A percentile compares a stretch with the other conserved stretches of the same genome.
Evolutionary conservation across 805 yeast genomes (phyloP).

Genomic region (Brettanomyces bruxellensis): DNA sequence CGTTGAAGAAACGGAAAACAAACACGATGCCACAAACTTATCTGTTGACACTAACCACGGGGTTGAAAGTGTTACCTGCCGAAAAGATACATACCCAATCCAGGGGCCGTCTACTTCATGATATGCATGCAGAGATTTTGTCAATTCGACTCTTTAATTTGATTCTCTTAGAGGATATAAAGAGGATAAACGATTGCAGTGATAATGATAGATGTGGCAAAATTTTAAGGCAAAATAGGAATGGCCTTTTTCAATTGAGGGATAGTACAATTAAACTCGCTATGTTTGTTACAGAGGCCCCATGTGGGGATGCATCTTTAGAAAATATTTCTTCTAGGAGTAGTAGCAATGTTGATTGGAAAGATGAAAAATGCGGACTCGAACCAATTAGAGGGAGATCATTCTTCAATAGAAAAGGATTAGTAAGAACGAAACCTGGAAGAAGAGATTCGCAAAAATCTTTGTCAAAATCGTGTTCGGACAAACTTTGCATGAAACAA

Average conservation of each 20-base stretch:
- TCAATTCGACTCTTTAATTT: slow-evolving; percentile 64
- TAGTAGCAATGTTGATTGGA: neutral
- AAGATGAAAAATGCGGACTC: neutral
- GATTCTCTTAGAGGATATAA: slow-evolving; percentile 42
- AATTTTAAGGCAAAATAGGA: neutral
- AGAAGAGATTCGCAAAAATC: slow-evolving; percentile 67
- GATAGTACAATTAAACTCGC: slow-evolving; percentile 34
- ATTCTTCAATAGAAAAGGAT: slow-evolving; percentile 45
- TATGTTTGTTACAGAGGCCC: slow-evolving; percentile 63
- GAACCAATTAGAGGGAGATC: slow-evolving; percentile 51
- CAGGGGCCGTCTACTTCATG: slow-evolving; percentile 66
- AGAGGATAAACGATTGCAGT: slow-evolving; percentile 9
- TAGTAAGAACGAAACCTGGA: slow-evolving; percentile 90
- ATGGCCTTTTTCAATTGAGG: slow-evolving; percentile 24
- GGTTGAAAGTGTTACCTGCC: slow-evolving; percentile 73
- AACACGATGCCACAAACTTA: slow-evolving; percentile 4
- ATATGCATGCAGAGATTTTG: slow-evolving; percentile 83
- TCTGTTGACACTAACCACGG: slow-evolving; percentile 58
- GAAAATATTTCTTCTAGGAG: slow-evolving; percentile 24
- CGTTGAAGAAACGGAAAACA: slow-evolving; percentile 3
- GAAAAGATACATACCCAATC: slow-evolving; percentile 22
- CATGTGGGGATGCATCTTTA: slow-evolving; percentile 90
- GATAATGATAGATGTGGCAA: neutral
- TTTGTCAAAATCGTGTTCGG: slow-evolving; percentile 81
- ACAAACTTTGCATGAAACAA: slow-evolving; percentile 65